Percentiles rank a stretch among this genome's conserved stretches.
phyloP scores from a whole-genome alignment of 495 filamentous ascomycete species.

The Aspergillus kassunensis region DNA sequence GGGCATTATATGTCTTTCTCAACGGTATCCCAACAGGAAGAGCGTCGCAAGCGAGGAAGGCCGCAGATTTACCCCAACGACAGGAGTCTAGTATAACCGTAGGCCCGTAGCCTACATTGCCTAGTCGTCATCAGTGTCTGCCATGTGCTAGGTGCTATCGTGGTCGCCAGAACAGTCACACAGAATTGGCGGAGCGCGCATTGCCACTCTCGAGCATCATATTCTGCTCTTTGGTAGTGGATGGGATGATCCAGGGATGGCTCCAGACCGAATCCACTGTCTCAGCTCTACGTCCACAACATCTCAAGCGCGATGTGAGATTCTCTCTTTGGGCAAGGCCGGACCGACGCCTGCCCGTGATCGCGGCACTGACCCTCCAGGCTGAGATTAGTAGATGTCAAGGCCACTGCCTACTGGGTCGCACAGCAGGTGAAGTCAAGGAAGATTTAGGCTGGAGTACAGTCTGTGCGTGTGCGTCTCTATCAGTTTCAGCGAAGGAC shows the following conservation, averaged over 20 bases:
- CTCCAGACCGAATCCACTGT: not conserved
- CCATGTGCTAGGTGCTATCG: not conserved
- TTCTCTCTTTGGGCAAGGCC: not conserved
- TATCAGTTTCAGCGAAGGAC: not conserved
- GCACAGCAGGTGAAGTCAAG: slow-evolving; percentile 3
- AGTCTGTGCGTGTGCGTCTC: slow-evolving; percentile 2
- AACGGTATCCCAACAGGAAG: not conserved
- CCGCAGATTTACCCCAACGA: not conserved
- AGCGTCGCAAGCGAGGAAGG: not conserved
- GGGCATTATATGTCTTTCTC: not conserved
- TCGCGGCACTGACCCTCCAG: not conserved
- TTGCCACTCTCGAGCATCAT: not conserved
- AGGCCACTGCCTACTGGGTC: not conserved
- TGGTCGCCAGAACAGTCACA: not conserved
- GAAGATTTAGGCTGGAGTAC: not conserved
- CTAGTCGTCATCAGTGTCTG: not conserved
- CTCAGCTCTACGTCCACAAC: not conserved
- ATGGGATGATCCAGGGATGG: not conserved
- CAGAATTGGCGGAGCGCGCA: not conserved
- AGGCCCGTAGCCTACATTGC: not conserved
- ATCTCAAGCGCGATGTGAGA: not conserved
- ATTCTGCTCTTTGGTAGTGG: not conserved
- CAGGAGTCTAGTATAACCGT: not conserved
- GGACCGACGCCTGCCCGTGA: not conserved
- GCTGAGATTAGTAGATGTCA: not conserved